phyloP scores from a whole-genome alignment of 345 rosid species.

The Heritiera fomes region DNA sequence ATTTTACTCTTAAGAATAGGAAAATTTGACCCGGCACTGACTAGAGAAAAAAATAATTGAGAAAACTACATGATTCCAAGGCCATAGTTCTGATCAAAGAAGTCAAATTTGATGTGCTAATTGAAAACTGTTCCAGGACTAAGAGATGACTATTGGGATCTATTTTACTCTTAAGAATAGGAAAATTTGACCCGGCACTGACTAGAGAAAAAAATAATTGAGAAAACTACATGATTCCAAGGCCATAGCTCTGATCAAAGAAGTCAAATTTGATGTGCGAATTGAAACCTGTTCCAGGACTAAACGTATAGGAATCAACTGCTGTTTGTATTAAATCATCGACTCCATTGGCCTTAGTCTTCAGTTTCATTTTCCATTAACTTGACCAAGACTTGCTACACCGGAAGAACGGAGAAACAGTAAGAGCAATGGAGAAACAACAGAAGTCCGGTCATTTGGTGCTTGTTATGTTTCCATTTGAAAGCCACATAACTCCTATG shows the following conservation, averaged over 20 bases:
- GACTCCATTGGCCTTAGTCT: not conserved
- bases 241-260: not conserved
- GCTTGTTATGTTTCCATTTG: slow-evolving; percentile 38
- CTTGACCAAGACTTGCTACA: not conserved
- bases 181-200: not conserved
- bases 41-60: not conserved
- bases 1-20: too few species aligned
- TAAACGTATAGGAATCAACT: too few species aligned
- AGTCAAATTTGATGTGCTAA: not conserved
- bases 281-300: not conserved
- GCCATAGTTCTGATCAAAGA: not conserved
- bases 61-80: not conserved
- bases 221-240: not conserved
- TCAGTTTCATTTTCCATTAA: too few species aligned
- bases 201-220: not conserved
- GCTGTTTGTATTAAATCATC: too few species aligned
- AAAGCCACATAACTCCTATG: slow-evolving; percentile 52
- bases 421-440: slow-evolving; percentile 7
- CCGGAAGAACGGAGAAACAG: not conserved
- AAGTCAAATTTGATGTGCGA: not conserved
- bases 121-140: not conserved
- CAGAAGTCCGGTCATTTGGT: slow-evolving; percentile 16
- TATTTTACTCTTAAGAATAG: too few species aligned
- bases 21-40: not conserved
- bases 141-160: too few species aligned